A percentile compares a stretch with the other conserved stretches of the same genome.
Conservation (phyloP, 148 eudicot species). For the Rhododendron ovatum region DNA sequence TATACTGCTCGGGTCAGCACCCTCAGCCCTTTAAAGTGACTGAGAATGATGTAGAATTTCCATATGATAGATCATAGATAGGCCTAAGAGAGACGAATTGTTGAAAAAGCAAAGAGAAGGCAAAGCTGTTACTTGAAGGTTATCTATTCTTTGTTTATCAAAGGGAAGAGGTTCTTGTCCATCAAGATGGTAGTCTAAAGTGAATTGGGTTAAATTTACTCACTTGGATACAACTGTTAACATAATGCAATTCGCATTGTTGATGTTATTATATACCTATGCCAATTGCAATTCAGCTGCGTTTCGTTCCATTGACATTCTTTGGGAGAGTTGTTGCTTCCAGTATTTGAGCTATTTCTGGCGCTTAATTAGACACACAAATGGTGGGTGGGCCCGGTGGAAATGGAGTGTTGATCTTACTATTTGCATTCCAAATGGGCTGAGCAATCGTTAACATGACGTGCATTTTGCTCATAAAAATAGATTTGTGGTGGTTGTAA, state of each 20-base stretch:
- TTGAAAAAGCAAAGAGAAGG: constrained; percentile 29
- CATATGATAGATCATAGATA: constrained; percentile 50
- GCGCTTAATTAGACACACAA: neutral
- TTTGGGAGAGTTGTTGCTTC: neutral
- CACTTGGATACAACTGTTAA: neutral
- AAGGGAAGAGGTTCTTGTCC: neutral
- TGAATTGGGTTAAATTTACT: neutral
- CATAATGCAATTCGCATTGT: neutral
- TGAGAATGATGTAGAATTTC: constrained; percentile 69
- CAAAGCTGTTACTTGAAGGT: neutral
- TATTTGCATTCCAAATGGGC: neutral
- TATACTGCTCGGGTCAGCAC: constrained; percentile 71
- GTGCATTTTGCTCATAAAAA: neutral
- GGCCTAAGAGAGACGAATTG: constrained; percentile 14
- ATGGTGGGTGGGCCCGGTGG: neutral
- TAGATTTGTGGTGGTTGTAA: neutral
- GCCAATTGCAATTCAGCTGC: neutral
- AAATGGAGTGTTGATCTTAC: neutral
- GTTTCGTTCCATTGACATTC: neutral
- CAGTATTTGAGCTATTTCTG: neutral
- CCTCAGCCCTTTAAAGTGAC: constrained; percentile 76
- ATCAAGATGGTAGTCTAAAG: neutral
- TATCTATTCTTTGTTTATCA: neutral
- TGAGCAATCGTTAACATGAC: neutral
- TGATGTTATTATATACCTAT: neutral